Conservation (phyloP, 108 stramenopile species). For the Fistulifera solaris region DNA sequence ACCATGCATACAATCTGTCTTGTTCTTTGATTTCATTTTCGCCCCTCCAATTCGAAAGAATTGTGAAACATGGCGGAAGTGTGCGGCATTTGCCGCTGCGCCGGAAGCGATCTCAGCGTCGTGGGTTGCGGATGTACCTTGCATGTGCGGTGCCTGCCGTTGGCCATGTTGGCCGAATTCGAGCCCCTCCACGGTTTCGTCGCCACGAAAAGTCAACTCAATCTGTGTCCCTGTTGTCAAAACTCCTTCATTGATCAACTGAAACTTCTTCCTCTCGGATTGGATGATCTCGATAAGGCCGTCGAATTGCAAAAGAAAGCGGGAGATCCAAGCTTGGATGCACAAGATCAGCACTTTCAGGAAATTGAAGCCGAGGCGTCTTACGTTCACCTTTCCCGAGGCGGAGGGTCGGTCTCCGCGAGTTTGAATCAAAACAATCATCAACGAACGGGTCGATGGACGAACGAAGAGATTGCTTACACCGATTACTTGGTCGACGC, state of each 20-base stretch:
- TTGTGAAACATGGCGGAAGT: neutral
- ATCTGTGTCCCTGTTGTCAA: conserved; percentile 29
- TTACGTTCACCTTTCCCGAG: conserved; percentile 25
- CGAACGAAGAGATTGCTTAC: conserved; percentile 51
- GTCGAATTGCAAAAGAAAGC: conserved; percentile 18
- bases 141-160: conserved; percentile 53
- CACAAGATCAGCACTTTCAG: conserved; percentile 4
- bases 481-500: conserved; percentile 48
- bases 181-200: conserved; percentile 18
- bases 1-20: no score
- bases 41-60: no score
- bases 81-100: conserved; percentile 19
- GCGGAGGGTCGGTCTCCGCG: conserved; percentile 12
- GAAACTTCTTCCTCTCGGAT: conserved; percentile 24
- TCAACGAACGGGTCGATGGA: conserved; percentile 76
- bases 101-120: conserved; percentile 40
- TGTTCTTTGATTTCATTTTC: no score
- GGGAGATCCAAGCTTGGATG: conserved; percentile 2
- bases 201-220: conserved; percentile 4
- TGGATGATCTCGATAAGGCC: conserved; percentile 32
- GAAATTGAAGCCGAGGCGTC: conserved; percentile 31
- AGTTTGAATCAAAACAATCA: conserved; percentile 18
- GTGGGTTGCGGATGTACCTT: conserved; percentile 55
- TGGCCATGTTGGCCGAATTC: conserved; percentile 23
- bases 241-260: conserved; percentile 21